These are phyloP conservation scores for Russula dissimulans DNA, from an alignment of 768 basidiomycete species.

Conservation along the genomic window DNA sequence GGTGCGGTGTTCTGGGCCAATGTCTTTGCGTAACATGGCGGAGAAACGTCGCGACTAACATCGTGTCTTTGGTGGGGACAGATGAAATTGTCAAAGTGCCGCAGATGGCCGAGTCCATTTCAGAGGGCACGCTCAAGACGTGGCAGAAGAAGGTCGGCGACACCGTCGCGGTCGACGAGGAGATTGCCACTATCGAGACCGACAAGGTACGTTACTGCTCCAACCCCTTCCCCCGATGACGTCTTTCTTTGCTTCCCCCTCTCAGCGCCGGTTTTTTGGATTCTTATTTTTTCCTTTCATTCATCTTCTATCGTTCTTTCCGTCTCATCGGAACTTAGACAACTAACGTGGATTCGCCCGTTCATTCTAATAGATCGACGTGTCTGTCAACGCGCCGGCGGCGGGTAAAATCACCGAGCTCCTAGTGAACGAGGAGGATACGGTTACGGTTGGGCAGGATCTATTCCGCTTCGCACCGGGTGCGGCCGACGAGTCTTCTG, in stretches of 20 bases:
- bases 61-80: constrained; percentile 22
- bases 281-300: not conserved
- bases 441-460: constrained; percentile 91
- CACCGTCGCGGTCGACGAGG: constrained; percentile 83
- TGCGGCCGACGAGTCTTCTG: constrained; percentile 19
- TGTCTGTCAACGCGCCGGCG: constrained; percentile 87
- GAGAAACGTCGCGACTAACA: constrained; percentile 6
- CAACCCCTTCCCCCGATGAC: not conserved
- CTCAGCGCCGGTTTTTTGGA: not conserved
- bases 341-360: not conserved
- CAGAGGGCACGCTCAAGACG: constrained; percentile 90
- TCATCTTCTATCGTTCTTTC: not conserved
- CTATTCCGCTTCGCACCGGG: constrained; percentile 87
- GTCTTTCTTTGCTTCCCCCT: not conserved
- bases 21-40: not conserved
- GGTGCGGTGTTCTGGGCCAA: constrained; percentile 34
- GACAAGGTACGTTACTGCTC: constrained; percentile 65
- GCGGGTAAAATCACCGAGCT: constrained; percentile 83
- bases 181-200: constrained; percentile 96
- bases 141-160: constrained; percentile 95
- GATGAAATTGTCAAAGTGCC: constrained; percentile 91
- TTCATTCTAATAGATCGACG: constrained; percentile 67
- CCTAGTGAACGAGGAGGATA: constrained; percentile 86
- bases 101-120: constrained; percentile 97
- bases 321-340: not conserved